Evolutionary conservation across 495 filamentous ascomycete genomes (phyloP), one percentile per base, ranked within the genome.

Genomic region (Neurospora tetrasperma): DNA sequence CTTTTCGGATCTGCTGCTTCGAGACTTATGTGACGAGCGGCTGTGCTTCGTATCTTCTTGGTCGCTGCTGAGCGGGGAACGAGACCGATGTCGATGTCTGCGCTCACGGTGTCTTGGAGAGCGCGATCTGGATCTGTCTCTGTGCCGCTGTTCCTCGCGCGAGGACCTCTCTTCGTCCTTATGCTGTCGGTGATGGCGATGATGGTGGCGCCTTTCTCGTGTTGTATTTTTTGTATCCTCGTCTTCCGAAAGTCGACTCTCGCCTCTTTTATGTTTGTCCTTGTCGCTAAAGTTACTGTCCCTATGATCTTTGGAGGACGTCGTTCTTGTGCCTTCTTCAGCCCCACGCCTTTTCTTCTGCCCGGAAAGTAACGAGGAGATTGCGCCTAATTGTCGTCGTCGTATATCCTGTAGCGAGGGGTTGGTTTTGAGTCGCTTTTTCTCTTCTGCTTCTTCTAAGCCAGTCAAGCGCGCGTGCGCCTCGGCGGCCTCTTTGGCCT

Each of bases 401-500:
- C 86, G 76, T 18, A 85, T 84, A 75, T 88, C 86, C 27, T 77
- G 72, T 31, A 79, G 80, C 18, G 74, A 79, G 9, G 79, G 81
- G 69, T 82, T 81, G n/a, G 78, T 71, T 73, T 77, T 83, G 72
- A 78, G 79, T 69, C 81, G 76, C 74, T 81, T 84, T 44, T 74
- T 78, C 62, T 82, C 80, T 41, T 84, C 83, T 11, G 79, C 81
- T 46, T 80, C 78, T 35, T 82, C 83, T 38, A 86, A 79, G 39
- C 82, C 76, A 43, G 84, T 80, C 16, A 88, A 82, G 40, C 83
- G 85, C 69, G 76, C 79, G 69, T 85, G 83, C 10, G 85, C 80
- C 83, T 84, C 89, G 78, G 74, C 88, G 46, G 90, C 89, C 79
- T 98, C 95, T 75, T 91, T 97, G 0, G 90, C 93, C 48, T 91